These are phyloP conservation scores for Globisporangium spinosum DNA, from an alignment of 352 stramenopile species.

Conservation along the genomic window DNA sequence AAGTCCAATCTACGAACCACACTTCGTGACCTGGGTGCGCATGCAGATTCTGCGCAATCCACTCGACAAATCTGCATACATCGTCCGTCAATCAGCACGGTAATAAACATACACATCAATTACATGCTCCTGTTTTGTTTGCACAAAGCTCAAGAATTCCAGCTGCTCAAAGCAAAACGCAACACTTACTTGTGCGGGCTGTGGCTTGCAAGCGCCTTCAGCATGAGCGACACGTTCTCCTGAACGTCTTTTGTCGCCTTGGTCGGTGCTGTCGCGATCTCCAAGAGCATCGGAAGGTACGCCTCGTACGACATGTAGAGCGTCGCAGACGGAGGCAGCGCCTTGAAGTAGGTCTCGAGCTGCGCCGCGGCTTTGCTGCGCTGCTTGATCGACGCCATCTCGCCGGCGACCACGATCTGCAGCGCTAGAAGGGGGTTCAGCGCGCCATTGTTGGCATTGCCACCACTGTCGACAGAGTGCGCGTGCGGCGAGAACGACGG, in stretches of 20 bases:
- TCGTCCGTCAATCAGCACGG: not conserved
- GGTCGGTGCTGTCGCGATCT: constrained; percentile 26
- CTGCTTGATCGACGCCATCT: constrained; percentile 35
- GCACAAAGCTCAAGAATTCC: not conserved
- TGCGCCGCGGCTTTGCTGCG: constrained; percentile 42
- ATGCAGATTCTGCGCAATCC: constrained; percentile 38
- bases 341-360: constrained; percentile 33
- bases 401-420: constrained; percentile 40
- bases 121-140: not conserved
- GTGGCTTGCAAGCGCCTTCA: constrained; percentile 38
- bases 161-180: not conserved
- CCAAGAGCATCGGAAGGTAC: constrained; percentile 40
- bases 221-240: constrained; percentile 31
- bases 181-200: constrained; percentile 28
- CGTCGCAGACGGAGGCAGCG: constrained; percentile 21
- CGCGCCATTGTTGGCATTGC: not conserved
- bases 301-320: constrained; percentile 48
- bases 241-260: constrained; percentile 37
- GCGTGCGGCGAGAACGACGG: constrained; percentile 14
- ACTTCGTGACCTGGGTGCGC: constrained; percentile 32
- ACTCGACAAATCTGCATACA: constrained; percentile 35
- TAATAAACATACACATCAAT: not conserved
- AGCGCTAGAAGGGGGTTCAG: constrained; percentile 45
- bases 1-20: constrained; percentile 56
- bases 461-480: not conserved